Percentiles rank a stretch among this genome's conserved stretches.
Evolutionary conservation across 257 asterid genomes (phyloP).

Genomic region (Solanum tarapatanum): DNA sequence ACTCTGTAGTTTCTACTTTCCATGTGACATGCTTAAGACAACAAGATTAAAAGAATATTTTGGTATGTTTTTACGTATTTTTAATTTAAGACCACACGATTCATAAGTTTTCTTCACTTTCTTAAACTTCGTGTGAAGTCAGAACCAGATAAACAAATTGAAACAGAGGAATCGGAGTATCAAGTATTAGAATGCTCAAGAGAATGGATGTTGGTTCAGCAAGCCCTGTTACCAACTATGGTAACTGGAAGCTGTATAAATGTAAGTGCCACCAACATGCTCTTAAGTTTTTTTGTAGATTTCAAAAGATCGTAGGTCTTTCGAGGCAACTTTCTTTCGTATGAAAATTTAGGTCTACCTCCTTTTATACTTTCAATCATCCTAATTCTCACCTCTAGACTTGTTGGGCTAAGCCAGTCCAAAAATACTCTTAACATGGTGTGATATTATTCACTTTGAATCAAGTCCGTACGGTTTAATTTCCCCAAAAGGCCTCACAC

Average conservation of each 20-base stretch:
- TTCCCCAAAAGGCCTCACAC: rapidly evolving
- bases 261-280: not conserved
- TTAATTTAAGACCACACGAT: not conserved
- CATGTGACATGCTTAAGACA: not conserved
- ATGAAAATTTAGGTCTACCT: not conserved
- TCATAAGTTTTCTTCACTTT: not conserved
- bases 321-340: not conserved
- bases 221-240: not conserved
- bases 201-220: not conserved
- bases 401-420: not conserved
- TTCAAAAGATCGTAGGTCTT: not conserved
- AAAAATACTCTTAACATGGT: not conserved
- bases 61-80: not conserved
- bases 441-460: rapidly evolving
- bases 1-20: rapidly evolving
- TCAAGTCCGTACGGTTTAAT: rapidly evolving
- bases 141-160: not conserved
- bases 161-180: not conserved
- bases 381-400: not conserved
- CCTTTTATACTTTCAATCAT: not conserved
- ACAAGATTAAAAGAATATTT: not conserved
- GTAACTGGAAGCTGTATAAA: not conserved
- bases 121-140: not conserved
- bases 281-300: not conserved
- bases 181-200: not conserved